Base-by-base conservation (phyloP, 768 basidiomycete species). In the Postia placenta region DNA sequence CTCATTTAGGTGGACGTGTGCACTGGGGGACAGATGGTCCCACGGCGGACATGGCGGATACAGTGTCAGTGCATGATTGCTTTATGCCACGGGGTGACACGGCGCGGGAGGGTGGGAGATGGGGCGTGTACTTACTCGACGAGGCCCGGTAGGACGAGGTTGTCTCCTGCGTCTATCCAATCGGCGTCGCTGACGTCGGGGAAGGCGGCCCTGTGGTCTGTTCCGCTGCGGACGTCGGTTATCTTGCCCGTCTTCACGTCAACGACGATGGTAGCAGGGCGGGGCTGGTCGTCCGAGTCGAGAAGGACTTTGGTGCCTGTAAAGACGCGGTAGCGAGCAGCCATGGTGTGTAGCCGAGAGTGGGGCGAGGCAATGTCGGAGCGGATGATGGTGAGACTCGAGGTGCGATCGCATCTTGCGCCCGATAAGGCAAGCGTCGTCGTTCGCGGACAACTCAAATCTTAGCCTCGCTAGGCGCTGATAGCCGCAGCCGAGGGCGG, bases 1-100 rank as follows among this genome's bases (percentile, higher is more conserved):
- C 59, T 94, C 90, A 66, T 95, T 95, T 47, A 95, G 77, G 67
- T 96, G 93, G 22, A 95, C 93, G 60, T 96, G 90, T 7, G 87
- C 78, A 65, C 90, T 92, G 61, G 33, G 25, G 27, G 14, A 43
- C 37, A 33, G 19, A 9, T 25, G 6, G 30, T n/a, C 36, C 11
- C 20, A 35, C 43, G 23, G 45, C 23, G 22, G 48, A 39, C 39
- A 40, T 20, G 39, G 19, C n/a, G 33, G 33, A n/a, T n/a, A n/a
- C n/a, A n/a, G n/a, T n/a, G n/a, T n/a, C n/a, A n/a, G n/a, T n/a
- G n/a, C n/a, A n/a, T n/a, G n/a, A n/a, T n/a, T n/a, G n/a, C n/a
- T n/a, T n/a, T n/a, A n/a, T n/a, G n/a, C n/a, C n/a, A n/a, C n/a
- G n/a, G n/a, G n/a, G n/a, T n/a, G n/a, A n/a, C n/a, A n/a, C n/a